phyloP scores from a whole-genome alignment of 2,329 filamentous ascomycete species.

The Helotiales sp. region DNA sequence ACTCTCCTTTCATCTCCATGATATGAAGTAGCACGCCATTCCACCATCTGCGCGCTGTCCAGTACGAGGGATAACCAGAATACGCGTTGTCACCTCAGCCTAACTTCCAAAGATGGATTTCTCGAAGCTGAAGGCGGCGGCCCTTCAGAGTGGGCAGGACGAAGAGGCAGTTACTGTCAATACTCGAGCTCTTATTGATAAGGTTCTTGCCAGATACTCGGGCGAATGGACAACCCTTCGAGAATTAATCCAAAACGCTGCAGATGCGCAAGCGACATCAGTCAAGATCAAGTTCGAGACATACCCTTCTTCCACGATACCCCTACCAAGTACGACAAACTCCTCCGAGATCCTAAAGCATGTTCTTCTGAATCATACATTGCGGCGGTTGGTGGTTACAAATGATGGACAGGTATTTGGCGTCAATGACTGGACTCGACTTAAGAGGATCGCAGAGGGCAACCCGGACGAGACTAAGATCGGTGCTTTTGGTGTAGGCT shows the following conservation, averaged over 20 bases:
- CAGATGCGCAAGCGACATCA: constrained; percentile 87
- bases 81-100: neutral
- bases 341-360: constrained; percentile 77
- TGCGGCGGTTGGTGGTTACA: constrained; percentile 83
- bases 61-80: neutral
- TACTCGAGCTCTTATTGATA: constrained; percentile 94
- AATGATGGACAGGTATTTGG: constrained; percentile 91
- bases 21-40: neutral
- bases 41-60: neutral
- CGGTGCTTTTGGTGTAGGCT: constrained; percentile 95
- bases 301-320: constrained; percentile 75
- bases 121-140: constrained; percentile 78
- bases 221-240: constrained; percentile 90
- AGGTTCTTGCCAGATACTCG: constrained; percentile 93
- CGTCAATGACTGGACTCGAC: constrained; percentile 84
- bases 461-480: constrained; percentile 99
- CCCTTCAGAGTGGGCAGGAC: constrained; percentile 81
- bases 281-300: constrained; percentile 94
- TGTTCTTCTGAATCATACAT: constrained; percentile 78
- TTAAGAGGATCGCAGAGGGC: constrained; percentile 98
- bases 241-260: constrained; percentile 98
- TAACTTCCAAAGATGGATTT: constrained; percentile 58
- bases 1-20: neutral
- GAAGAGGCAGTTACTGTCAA: constrained; percentile 98
- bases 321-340: constrained; percentile 62